Percentiles rank a stretch among this genome's conserved stretches.
Conservation (phyloP, 208 protist genomes). For the Endotrypanum monterogeii region DNA sequence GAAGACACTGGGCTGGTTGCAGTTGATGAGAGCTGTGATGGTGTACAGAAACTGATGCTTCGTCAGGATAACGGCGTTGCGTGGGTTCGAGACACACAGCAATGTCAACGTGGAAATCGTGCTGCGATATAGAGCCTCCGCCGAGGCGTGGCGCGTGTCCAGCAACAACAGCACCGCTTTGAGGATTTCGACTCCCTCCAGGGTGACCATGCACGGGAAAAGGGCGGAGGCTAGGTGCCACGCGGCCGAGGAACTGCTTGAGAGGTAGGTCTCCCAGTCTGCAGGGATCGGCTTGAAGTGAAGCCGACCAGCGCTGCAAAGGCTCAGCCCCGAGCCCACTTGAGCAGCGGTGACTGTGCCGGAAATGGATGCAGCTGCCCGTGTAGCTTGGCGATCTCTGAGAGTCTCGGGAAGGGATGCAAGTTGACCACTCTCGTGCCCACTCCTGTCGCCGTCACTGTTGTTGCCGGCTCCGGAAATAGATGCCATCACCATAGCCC, state of each 20-base stretch:
- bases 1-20: slow-evolving; percentile 67
- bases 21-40: slow-evolving; percentile 62
- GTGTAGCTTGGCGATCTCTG: neutral
- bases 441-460: neutral
- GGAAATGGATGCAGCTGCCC: neutral
- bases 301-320: slow-evolving; percentile 7
- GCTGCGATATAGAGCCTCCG: slow-evolving; percentile 71
- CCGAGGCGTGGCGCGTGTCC: slow-evolving; percentile 43
- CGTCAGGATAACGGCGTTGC: slow-evolving; percentile 55
- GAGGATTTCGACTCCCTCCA: slow-evolving; percentile 42
- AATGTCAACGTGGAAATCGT: slow-evolving; percentile 66
- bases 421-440: neutral
- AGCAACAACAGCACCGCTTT: slow-evolving; percentile 54
- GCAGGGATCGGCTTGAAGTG: slow-evolving; percentile 63
- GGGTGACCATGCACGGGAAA: slow-evolving; percentile 48
- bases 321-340: neutral
- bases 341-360: neutral
- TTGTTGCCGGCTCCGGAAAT: slow-evolving; percentile 1
- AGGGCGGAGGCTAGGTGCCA: slow-evolving; percentile 74
- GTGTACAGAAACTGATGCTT: slow-evolving; percentile 50
- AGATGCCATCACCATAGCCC: slow-evolving; percentile 36
- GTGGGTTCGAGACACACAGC: slow-evolving; percentile 68
- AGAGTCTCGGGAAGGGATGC: neutral
- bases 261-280: slow-evolving; percentile 71
- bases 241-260: slow-evolving; percentile 40